phyloP scores from a whole-genome alignment of 176 grass and related monocot species.

The Hordeum marinum region DNA sequence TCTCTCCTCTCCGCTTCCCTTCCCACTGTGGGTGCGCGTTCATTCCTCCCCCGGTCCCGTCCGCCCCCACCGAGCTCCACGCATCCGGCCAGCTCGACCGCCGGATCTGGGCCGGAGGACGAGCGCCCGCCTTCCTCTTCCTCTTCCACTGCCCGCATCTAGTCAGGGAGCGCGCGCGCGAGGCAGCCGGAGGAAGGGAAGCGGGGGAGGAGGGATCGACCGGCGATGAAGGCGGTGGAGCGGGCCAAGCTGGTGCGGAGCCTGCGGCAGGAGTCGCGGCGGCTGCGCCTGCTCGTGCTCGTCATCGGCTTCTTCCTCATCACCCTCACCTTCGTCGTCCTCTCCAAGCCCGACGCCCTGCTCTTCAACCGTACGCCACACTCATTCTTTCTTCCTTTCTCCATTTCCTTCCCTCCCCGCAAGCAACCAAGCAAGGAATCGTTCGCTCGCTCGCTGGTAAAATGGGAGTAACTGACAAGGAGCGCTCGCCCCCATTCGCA shows the following conservation, averaged over 20 bases:
- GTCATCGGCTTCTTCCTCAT: conserved; percentile 78
- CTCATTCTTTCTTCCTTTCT: neutral
- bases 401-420: too few relatives aligned
- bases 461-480: conserved; percentile 1
- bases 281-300: conserved; percentile 19
- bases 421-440: neutral
- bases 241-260: conserved; percentile 42
- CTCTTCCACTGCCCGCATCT: too few relatives aligned
- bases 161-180: too few relatives aligned
- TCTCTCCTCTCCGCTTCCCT: too few relatives aligned
- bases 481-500: neutral
- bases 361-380: conserved; percentile 40
- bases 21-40: too few relatives aligned
- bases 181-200: too few relatives aligned
- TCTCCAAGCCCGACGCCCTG: conserved; percentile 61
- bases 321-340: conserved; percentile 47
- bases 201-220: neutral
- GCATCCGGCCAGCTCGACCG: too few relatives aligned
- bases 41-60: too few relatives aligned
- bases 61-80: too few relatives aligned
- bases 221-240: conserved; percentile 51
- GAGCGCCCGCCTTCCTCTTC: too few relatives aligned
- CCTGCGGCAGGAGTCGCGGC: conserved; percentile 2
- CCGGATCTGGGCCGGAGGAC: too few relatives aligned
- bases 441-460: neutral